phyloP scores from a whole-genome alignment of 805 yeast genomes.

The Sugiyamaella lignohabitans region DNA sequence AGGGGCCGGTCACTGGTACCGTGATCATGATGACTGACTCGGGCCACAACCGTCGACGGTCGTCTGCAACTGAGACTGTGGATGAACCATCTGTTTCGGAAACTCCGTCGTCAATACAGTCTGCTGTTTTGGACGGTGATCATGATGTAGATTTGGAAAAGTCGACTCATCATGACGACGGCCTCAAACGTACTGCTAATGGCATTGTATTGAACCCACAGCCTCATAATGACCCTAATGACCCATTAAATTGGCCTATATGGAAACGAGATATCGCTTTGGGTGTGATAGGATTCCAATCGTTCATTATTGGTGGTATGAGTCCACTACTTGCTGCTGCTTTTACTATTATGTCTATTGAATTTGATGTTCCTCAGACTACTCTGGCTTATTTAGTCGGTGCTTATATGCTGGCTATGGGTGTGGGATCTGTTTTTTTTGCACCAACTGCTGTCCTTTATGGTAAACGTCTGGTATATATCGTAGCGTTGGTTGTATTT shows the following conservation, averaged over 20 bases:
- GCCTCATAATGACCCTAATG: constrained; percentile 57
- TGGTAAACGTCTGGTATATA: constrained; percentile 53
- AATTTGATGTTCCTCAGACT: constrained; percentile 39
- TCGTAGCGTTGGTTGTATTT: constrained; percentile 43
- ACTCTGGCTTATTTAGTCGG: constrained; percentile 51
- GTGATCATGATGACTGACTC: constrained; percentile 20
- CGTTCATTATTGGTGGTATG: constrained; percentile 57
- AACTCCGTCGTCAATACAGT: not conserved
- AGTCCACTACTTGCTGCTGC: constrained; percentile 58
- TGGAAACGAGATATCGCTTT: constrained; percentile 53
- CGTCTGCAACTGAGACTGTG: constrained; percentile 3
- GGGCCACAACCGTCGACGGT: not conserved
- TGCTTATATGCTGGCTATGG: constrained; percentile 51
- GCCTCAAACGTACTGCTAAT: constrained; percentile 39
- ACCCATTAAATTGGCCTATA: constrained; percentile 60
- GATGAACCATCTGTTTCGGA: not conserved
- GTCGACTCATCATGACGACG: not conserved
- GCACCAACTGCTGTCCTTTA: constrained; percentile 51
- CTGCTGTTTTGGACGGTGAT: constrained; percentile 13
- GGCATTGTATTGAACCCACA: constrained; percentile 55
- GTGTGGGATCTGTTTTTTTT: constrained; percentile 51
- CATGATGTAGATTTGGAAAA: constrained; percentile 13
- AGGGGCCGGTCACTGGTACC: constrained; percentile 42
- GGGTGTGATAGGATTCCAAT: constrained; percentile 47
- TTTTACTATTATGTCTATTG: constrained; percentile 35